These are phyloP conservation scores for Celoporthe dispersa DNA, from an alignment of 2,329 filamentous ascomycete genomes.

Conservation along the genomic window DNA sequence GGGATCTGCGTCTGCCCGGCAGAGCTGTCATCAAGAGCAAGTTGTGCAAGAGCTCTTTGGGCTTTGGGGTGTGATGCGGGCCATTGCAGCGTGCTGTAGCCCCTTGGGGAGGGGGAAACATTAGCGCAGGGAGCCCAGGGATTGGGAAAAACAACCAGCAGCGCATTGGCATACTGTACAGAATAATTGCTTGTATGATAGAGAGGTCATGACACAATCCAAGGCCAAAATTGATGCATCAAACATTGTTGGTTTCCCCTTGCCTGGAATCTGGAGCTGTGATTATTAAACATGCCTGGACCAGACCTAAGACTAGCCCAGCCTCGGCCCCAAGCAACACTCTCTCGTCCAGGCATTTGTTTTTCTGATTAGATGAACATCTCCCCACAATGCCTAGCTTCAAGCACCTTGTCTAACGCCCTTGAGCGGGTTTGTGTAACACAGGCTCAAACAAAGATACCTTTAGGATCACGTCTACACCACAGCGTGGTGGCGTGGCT, in stretches of 20 bases:
- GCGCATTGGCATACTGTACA: neutral
- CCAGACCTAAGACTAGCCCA: neutral
- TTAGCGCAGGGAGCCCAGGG: conserved; percentile 12
- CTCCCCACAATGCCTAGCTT: neutral
- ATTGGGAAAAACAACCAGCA: neutral
- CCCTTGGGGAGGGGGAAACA: neutral
- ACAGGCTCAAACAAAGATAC: neutral
- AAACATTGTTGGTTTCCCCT: neutral
- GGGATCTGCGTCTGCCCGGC: neutral
- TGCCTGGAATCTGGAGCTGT: neutral
- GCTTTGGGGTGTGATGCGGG: neutral
- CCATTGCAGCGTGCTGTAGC: conserved; percentile 10
- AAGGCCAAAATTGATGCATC: neutral
- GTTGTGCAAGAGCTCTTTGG: neutral
- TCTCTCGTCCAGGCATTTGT: neutral
- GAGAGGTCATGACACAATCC: neutral
- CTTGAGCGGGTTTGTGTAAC: neutral
- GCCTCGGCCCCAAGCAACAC: conserved; percentile 2
- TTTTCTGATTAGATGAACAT: neutral
- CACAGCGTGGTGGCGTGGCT: neutral
- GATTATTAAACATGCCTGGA: neutral
- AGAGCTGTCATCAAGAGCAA: neutral
- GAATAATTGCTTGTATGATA: neutral
- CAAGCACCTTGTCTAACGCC: neutral
- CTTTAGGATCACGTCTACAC: neutral